Percentiles rank a stretch among this genome's conserved stretches.
Conservation (phyloP, 2,329 filamentous ascomycete species). For the Zymoseptoria crescenta region DNA sequence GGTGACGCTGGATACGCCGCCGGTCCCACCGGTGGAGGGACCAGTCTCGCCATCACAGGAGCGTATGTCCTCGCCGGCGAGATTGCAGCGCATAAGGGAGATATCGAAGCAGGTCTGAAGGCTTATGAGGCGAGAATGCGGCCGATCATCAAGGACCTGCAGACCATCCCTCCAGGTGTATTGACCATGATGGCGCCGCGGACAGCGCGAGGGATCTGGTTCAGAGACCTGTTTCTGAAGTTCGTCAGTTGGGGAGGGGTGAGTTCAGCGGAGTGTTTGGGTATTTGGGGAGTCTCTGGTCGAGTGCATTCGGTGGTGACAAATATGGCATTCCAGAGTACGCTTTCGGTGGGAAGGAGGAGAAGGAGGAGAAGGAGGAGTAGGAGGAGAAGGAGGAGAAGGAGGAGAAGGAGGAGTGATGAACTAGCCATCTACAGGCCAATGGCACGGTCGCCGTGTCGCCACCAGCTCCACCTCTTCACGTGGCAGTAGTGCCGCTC, state of each 20-base stretch:
- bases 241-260: neutral
- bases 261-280: neutral
- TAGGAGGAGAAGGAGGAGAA: too few species aligned
- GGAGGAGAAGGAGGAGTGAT: too few species aligned
- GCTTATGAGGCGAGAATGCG: constrained; percentile 40
- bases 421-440: too few species aligned
- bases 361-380: neutral
- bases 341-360: neutral
- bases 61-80: constrained; percentile 53
- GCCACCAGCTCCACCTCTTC: too few species aligned
- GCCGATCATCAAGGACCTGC: constrained; percentile 38
- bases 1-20: constrained; percentile 36
- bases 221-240: constrained; percentile 31
- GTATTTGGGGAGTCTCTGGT: constrained; percentile 1
- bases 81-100: constrained; percentile 20
- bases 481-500: neutral
- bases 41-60: constrained; percentile 30
- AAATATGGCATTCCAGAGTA: neutral
- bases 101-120: constrained; percentile 33
- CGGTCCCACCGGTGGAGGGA: constrained; percentile 32
- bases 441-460: too few species aligned
- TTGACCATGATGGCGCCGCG: constrained; percentile 37
- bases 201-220: constrained; percentile 39
- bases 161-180: constrained; percentile 29
- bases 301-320: neutral